Evolutionary conservation across 345 rosid genomes (phyloP), one percentile per base, ranked within the genome.

Genomic region (Ceriops zippeliana): DNA sequence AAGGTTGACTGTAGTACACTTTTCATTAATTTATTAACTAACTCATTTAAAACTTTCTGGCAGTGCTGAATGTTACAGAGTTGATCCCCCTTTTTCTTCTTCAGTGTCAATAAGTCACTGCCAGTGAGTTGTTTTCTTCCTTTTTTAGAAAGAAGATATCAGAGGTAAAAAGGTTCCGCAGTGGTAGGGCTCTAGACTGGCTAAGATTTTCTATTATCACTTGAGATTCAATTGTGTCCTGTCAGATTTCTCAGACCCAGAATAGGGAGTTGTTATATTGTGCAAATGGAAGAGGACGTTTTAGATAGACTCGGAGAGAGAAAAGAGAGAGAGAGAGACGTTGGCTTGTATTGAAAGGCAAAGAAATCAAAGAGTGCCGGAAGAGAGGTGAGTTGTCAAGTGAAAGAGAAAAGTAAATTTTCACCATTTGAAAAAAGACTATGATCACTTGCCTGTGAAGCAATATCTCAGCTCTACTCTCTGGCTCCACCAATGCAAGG

Each of bases 391-490:
- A 81, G 70, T 57, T 74, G 84, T 80, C 79, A 73, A 67, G 32
- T 52, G 60, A 53, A 53, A 49, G 63, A 65, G 58, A 66, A 54
- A 38, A 52, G n/a, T 38, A 17, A 38, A 37, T 31, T 58, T 21
- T 28, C 57, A 21, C 67, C 56, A 52, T 28, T 57, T 52, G 68
- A 68, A 69, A 66, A 63, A 67, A 51, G 69, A 61, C 54, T 66
- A 52, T 68, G 62, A 72, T 76, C 77, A 72, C 77, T 83, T 75
- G 82, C 72, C 62, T 61, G 76, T 75, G 74, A 70, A 73, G 70
- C 82, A 77, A 75, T 20, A 71, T 71, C 58, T 59, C n/a, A 27
- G 15, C 59, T 27, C 30, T 22, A 56, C 46, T 4, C 24, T n/a
- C 71, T 59, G 5, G 42, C 59, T 27, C 16, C 46, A 28, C 61